Evolutionary conservation across 2,329 filamentous ascomycete species (phyloP).

Genomic region (Colletotrichum cereale): DNA sequence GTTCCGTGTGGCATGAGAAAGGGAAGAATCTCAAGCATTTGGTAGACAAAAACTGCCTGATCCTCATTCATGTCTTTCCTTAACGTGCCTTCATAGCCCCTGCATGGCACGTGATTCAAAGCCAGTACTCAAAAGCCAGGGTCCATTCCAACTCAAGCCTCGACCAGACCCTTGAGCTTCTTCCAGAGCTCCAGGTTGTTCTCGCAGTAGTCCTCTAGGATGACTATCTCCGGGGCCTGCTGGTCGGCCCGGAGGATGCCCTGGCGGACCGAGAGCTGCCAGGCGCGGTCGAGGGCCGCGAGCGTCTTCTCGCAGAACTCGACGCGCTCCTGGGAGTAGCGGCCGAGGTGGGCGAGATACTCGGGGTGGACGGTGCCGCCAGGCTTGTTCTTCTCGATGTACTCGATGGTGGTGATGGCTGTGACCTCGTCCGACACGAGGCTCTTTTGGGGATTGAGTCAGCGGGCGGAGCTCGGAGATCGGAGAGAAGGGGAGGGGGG

Average conservation of each 20-base stretch:
- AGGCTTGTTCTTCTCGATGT: not conserved
- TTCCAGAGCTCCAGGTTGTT: not conserved
- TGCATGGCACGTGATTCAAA: not conserved
- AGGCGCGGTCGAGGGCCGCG: not conserved
- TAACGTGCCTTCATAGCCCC: not conserved
- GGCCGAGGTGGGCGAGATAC: not conserved
- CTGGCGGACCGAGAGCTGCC: not conserved
- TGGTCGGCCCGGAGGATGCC: not conserved
- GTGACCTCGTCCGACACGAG: not conserved
- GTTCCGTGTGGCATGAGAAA: too few relatives aligned
- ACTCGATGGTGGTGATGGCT: not conserved
- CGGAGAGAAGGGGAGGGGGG: too few relatives aligned
- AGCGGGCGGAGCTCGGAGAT: not conserved
- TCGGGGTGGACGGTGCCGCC: not conserved
- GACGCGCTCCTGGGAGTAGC: not conserved
- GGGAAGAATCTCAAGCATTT: too few relatives aligned
- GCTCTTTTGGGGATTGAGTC: not conserved
- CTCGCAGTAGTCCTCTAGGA: not conserved
- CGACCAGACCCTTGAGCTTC: not conserved
- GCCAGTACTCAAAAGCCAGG: too few relatives aligned
- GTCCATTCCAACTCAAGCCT: not conserved
- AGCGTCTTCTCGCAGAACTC: not conserved
- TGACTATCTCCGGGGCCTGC: not conserved
- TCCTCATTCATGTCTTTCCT: not conserved
- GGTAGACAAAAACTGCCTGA: not conserved